phyloP scores from a whole-genome alignment of 192 early-diverging fungal genomes.

The Podila horticola region DNA sequence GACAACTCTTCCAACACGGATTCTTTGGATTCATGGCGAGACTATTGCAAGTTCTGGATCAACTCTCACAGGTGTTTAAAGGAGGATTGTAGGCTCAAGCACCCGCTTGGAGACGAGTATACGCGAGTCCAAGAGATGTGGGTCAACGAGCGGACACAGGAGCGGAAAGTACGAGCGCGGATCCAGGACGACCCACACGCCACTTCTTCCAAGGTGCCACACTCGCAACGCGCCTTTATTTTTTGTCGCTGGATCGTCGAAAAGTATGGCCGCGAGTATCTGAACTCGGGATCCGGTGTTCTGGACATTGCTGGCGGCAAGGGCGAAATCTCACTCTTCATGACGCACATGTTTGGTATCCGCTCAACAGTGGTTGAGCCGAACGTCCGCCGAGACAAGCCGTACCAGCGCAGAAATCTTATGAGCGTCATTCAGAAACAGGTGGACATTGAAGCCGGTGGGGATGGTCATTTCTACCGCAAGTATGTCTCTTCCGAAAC shows the following conservation, averaged over 20 bases:
- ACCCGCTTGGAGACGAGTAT: constrained; percentile 26
- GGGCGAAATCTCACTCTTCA: constrained; percentile 59
- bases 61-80: constrained; percentile 34
- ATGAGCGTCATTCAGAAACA: constrained; percentile 38
- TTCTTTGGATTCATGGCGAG: constrained; percentile 9
- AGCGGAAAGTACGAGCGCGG: constrained; percentile 33
- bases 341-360: constrained; percentile 57
- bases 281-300: constrained; percentile 54
- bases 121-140: constrained; percentile 19
- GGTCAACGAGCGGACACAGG: constrained; percentile 46
- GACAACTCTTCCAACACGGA: neutral
- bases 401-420: constrained; percentile 29
- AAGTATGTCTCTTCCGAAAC: neutral
- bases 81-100: constrained; percentile 17
- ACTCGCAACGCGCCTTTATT: constrained; percentile 56
- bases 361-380: constrained; percentile 65
- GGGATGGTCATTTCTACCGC: constrained; percentile 20
- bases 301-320: constrained; percentile 69
- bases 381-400: constrained; percentile 38
- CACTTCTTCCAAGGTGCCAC: constrained; percentile 54
- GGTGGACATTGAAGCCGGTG: constrained; percentile 41
- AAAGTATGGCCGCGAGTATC: constrained; percentile 47
- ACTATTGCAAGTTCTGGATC: constrained; percentile 53
- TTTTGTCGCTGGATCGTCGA: constrained; percentile 62
- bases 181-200: constrained; percentile 55